A percentile compares a stretch with the other conserved stretches of the same genome.
These are phyloP conservation scores for Nyssa sinensis DNA, from an alignment of 148 eudicot genomes.

Conservation along the genomic window DNA sequence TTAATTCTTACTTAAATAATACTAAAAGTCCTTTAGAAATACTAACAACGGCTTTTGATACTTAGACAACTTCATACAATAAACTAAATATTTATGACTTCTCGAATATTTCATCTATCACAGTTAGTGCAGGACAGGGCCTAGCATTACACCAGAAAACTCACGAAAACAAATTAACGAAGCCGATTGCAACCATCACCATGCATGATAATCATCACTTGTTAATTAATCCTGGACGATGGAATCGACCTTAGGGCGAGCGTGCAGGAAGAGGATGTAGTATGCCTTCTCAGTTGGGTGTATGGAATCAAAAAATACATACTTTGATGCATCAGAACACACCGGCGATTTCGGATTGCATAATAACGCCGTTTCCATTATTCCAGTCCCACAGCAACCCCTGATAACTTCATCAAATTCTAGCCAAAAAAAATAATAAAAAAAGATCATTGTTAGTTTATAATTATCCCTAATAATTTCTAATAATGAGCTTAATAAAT, in stretches of 20 bases:
- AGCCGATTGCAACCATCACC: neutral
- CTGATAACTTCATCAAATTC: slow-evolving; percentile 46
- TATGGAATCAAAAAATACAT: slow-evolving; percentile 69
- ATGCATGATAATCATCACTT: no score
- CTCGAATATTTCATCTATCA: no score
- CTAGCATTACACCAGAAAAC: neutral
- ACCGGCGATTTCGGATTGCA: slow-evolving; percentile 53
- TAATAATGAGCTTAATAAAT: neutral
- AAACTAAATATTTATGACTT: no score
- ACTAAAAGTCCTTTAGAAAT: no score
- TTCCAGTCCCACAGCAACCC: slow-evolving; percentile 80
- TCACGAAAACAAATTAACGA: neutral
- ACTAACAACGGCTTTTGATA: no score
- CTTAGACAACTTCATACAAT: no score
- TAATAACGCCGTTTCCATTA: slow-evolving; percentile 43
- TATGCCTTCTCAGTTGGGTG: slow-evolving; percentile 67
- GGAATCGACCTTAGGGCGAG: slow-evolving; percentile 39
- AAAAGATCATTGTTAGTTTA: no score
- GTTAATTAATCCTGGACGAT: slow-evolving; percentile 30
- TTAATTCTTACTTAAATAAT: no score
- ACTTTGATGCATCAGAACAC: slow-evolving; percentile 54
- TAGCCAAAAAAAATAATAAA: neutral
- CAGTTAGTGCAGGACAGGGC: no score
- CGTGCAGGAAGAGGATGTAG: slow-evolving; percentile 33
- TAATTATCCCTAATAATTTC: no score